These are phyloP conservation scores for Microascus cirrosus DNA, from an alignment of 2,329 filamentous ascomycete genomes.

Conservation along the genomic window DNA sequence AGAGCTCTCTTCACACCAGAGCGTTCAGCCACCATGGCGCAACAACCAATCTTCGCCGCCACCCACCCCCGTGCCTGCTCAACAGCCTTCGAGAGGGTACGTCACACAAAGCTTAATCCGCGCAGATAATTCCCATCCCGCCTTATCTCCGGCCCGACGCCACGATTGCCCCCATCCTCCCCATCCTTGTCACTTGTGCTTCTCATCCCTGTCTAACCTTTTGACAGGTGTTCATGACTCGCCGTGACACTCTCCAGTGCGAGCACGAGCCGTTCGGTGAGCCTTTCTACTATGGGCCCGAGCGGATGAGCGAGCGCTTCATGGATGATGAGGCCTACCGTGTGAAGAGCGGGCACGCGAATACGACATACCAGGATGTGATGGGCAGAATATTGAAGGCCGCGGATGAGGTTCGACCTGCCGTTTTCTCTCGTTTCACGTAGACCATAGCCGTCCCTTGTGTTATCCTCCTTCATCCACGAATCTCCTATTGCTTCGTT, in stretches of 20 bases:
- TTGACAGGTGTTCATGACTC: slow-evolving; percentile 86
- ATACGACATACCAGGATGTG: slow-evolving; percentile 66
- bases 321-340: slow-evolving; percentile 50
- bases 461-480: background rate
- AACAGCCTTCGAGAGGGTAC: slow-evolving; percentile 89
- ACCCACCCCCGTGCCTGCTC: slow-evolving; percentile 94
- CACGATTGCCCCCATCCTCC: background rate
- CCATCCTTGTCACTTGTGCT: background rate
- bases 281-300: slow-evolving; percentile 90
- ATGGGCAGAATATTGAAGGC: slow-evolving; percentile 65
- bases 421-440: background rate
- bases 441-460: background rate
- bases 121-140: background rate
- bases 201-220: background rate
- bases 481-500: background rate
- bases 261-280: slow-evolving; percentile 96
- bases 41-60: slow-evolving; percentile 70
- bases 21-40: slow-evolving; percentile 43
- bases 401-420: slow-evolving; percentile 53
- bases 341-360: slow-evolving; percentile 51
- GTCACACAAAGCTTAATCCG: slow-evolving; percentile 10
- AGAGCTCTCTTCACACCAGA: background rate
- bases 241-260: slow-evolving; percentile 67
- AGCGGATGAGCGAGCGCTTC: slow-evolving; percentile 72
- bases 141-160: background rate